A percentile compares a stretch with the other conserved stretches of the same genome.
Conservation (phyloP, 495 filamentous ascomycete species). For the Clohesyomyces aquaticus region DNA sequence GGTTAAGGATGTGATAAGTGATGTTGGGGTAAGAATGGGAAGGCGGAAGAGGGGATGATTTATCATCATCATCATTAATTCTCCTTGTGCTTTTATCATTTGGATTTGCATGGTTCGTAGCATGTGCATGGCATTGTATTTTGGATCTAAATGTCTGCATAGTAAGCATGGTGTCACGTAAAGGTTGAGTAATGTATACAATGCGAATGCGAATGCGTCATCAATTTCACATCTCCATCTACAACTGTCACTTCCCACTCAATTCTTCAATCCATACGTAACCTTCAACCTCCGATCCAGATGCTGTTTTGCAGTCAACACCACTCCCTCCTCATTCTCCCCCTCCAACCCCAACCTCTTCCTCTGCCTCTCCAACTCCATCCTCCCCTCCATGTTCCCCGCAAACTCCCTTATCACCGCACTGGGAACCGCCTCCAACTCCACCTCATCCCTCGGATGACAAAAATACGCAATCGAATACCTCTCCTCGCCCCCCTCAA, state of each 20-base stretch:
- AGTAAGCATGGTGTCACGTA: constrained; percentile 5
- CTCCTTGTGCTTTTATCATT: neutral
- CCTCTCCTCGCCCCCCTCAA: constrained; percentile 67
- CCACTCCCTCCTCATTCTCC: constrained; percentile 44
- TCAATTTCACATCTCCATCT: constrained; percentile 3
- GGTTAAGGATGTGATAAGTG: constrained; percentile 35
- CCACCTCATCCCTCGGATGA: constrained; percentile 75
- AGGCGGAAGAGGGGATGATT: constrained; percentile 35
- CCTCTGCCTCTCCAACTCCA: constrained; percentile 35
- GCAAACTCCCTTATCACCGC: constrained; percentile 52
- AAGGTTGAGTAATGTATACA: neutral
- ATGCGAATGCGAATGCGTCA: neutral
- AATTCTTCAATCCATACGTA: constrained; percentile 66
- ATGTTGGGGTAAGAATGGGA: constrained; percentile 15
- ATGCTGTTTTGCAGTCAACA: constrained; percentile 83
- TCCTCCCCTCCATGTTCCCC: constrained; percentile 43
- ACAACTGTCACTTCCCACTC: constrained; percentile 1
- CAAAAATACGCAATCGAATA: constrained; percentile 94
- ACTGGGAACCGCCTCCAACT: constrained; percentile 77
- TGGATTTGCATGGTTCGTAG: neutral
- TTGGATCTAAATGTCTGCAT: constrained; percentile 8
- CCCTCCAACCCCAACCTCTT: constrained; percentile 54
- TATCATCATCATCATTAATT: too few species aligned
- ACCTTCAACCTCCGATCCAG: constrained; percentile 72
- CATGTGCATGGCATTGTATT: neutral